Percentiles rank a stretch among this genome's conserved stretches.
Conservation (phyloP, 495 filamentous ascomycete species). For the Lophiostoma macrostomum region DNA sequence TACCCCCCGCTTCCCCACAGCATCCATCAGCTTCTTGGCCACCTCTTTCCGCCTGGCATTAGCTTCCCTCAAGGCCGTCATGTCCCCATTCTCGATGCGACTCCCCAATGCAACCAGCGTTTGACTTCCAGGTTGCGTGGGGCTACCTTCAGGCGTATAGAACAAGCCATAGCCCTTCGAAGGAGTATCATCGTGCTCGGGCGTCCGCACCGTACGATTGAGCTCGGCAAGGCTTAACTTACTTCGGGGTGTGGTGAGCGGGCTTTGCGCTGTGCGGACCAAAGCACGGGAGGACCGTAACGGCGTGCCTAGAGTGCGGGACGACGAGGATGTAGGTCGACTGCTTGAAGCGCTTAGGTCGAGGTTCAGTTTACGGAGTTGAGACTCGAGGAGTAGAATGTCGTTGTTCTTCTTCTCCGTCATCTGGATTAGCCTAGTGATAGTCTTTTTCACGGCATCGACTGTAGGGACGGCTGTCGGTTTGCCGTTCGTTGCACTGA, state of each 20-base stretch:
- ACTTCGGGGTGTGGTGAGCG: constrained; percentile 59
- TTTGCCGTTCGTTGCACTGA: constrained; percentile 40
- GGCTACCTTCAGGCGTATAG: constrained; percentile 42
- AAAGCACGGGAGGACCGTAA: constrained; percentile 6
- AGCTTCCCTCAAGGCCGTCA: constrained; percentile 56
- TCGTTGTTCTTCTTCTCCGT: constrained; percentile 82
- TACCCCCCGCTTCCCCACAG: constrained; percentile 10
- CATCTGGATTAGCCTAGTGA: constrained; percentile 89
- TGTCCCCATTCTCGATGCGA: constrained; percentile 54
- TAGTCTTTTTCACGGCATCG: constrained; percentile 86
- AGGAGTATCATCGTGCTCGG: constrained; percentile 24
- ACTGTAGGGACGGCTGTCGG: constrained; percentile 68
- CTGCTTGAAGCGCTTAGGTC: background rate
- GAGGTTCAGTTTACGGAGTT: constrained; percentile 67
- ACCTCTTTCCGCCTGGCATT: constrained; percentile 48
- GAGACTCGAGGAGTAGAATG: constrained; percentile 81
- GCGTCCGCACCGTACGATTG: constrained; percentile 43
- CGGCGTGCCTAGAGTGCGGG: constrained; percentile 9
- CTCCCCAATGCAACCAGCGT: constrained; percentile 39
- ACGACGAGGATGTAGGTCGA: constrained; percentile 10
- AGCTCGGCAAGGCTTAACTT: constrained; percentile 40
- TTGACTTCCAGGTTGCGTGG: constrained; percentile 44
- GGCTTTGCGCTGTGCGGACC: constrained; percentile 51
- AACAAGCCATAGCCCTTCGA: constrained; percentile 31
- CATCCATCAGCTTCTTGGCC: constrained; percentile 14